phyloP scores from a whole-genome alignment of 441 rosid species.

The Corymbia citriodora region DNA sequence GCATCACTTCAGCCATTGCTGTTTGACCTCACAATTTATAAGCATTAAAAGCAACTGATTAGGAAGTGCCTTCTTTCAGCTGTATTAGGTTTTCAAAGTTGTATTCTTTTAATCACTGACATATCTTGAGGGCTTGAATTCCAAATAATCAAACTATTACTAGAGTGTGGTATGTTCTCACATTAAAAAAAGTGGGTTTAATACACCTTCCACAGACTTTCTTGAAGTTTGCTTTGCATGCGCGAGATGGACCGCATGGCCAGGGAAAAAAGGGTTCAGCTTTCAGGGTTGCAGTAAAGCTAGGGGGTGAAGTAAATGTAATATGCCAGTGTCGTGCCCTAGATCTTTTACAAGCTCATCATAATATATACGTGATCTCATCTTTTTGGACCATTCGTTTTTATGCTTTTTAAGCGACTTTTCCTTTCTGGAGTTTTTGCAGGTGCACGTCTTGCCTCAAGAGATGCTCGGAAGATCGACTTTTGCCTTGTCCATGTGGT shows the following conservation, averaged over 20 bases:
- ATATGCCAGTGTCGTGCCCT: not conserved
- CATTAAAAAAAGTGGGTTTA: not conserved
- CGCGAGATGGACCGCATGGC: conserved; percentile 20
- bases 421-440: not conserved
- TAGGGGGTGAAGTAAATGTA: not conserved
- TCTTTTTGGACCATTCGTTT: not conserved
- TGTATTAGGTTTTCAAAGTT: not conserved
- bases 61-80: not conserved
- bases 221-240: conserved; percentile 42
- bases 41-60: not conserved
- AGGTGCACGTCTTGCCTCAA: conserved; percentile 91
- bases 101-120: not conserved
- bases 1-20: not conserved
- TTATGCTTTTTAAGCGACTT: not conserved
- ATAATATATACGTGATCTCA: not conserved
- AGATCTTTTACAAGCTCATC: not conserved
- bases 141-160: not conserved
- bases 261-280: not conserved
- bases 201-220: not conserved
- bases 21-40: not conserved
- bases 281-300: not conserved
- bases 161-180: not conserved
- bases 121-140: not conserved
- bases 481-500: conserved; percentile 60
- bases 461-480: conserved; percentile 77